Evolutionary conservation across 257 asterid species (phyloP).

Genomic region (Solanum appendiculatum): DNA sequence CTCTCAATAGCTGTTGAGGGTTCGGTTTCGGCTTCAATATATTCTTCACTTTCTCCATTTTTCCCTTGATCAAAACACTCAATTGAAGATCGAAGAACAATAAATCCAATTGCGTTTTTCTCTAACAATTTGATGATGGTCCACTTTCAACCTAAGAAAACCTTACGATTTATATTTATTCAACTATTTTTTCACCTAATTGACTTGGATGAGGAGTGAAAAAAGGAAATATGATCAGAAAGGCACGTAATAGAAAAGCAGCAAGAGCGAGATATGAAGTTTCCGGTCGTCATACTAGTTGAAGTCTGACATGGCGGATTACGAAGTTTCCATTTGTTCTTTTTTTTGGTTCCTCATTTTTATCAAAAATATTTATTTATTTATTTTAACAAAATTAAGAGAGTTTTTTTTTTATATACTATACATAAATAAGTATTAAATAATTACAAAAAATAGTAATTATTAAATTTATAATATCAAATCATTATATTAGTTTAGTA

Average conservation of each 20-base stretch:
- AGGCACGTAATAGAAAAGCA: background rate
- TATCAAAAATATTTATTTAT: too few relatives aligned
- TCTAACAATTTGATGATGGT: background rate
- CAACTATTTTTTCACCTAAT: background rate
- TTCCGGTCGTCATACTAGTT: background rate
- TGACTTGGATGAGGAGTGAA: background rate
- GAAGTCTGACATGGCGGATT: background rate
- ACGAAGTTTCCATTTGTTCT: background rate
- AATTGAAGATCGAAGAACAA: background rate
- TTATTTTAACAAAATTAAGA: too few relatives aligned
- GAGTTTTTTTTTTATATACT: too few relatives aligned
- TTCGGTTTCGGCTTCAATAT: conserved; percentile 78
- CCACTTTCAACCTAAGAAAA: background rate
- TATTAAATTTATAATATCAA: too few relatives aligned
- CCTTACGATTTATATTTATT: background rate
- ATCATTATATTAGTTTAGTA: too few relatives aligned
- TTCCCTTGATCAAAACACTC: background rate
- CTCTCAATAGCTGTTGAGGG: conserved; percentile 79
- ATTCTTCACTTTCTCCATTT: conserved; percentile 71
- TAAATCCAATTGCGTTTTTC: background rate
- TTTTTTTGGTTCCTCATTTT: background rate
- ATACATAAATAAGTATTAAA: too few relatives aligned
- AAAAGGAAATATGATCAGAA: background rate
- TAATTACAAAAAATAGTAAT: too few relatives aligned
- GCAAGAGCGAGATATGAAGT: background rate